phyloP scores from a whole-genome alignment of 2,329 filamentous ascomycete genomes.

The Sordariomycetes sp. region DNA sequence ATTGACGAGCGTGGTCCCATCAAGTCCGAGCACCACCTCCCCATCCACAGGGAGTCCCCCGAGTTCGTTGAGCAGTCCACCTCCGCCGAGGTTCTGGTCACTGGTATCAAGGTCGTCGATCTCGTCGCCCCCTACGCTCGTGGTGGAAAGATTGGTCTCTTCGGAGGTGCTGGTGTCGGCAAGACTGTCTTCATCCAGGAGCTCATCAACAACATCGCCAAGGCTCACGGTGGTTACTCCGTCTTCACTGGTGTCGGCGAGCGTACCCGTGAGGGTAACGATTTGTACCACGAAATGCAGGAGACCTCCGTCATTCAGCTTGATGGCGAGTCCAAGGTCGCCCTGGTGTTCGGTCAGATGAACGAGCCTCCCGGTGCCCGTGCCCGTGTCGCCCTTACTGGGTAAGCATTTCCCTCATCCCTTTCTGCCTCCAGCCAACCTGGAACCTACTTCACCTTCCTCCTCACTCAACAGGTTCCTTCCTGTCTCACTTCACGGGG shows the following conservation, averaged over 20 bases:
- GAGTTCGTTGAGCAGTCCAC: conserved; percentile 94
- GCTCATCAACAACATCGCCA: conserved; percentile 99
- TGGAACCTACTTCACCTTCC: too few species aligned
- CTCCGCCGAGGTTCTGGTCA: conserved; percentile 90
- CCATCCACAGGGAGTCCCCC: conserved; percentile 93
- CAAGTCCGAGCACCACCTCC: conserved; percentile 78
- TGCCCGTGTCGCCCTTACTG: conserved; percentile 98
- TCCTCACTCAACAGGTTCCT: conserved; percentile 8
- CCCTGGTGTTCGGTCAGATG: conserved; percentile 99
- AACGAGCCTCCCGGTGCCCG: conserved; percentile 99
- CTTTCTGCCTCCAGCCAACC: too few species aligned
- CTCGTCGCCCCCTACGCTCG: conserved; percentile 97
- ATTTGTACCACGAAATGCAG: conserved; percentile 99
- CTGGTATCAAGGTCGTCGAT: conserved; percentile 99
- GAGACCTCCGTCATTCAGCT: conserved; percentile 99
- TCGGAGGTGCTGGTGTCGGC: conserved; percentile 99
- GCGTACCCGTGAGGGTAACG: conserved; percentile 99
- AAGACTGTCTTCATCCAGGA: conserved; percentile 99
- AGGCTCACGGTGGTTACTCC: conserved; percentile 99
- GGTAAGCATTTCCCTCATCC: conserved; percentile 27
- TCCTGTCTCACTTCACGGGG: background rate
- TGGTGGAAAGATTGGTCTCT: conserved; percentile 99
- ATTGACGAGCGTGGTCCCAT: conserved; percentile 99
- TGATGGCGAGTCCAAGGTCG: conserved; percentile 98
- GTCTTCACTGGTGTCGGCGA: conserved; percentile 99